Base-by-base conservation (phyloP, 2,329 filamentous ascomycete species). In the Daldinia sp. region DNA sequence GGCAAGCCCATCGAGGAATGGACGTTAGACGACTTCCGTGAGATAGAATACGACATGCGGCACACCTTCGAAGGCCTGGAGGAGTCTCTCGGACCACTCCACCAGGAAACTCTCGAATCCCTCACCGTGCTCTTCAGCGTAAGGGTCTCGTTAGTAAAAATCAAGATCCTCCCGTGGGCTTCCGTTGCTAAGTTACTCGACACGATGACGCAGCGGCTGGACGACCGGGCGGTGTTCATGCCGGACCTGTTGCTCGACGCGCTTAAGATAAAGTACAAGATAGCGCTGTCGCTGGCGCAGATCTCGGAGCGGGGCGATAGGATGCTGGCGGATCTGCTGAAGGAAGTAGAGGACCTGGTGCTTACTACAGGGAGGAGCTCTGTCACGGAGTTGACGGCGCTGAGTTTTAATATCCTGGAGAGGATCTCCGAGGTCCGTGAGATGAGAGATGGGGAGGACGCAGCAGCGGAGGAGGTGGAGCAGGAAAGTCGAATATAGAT, bases 71-170 rank as follows among this genome's bases (percentile, higher is more conserved):
- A 35, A 13, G 60, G 60, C 7, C 42, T 71, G 6, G 63, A 60
- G 26, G 26, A 53, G 12, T 23, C 30, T 0, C 28, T 64, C 0
- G 68, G 68, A 6, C 44, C 58, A 7, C 18, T 50, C 4, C 28
- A 67, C 26, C 15, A 2, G 26, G 60, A 66, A 4, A 61, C 63
- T 7, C 18, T 67, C 12, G 66, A 58, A 6, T 50, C 68, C 0
- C 46, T 66, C 10, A 6, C 37, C 3, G 12, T 64, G 33, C 26
- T 71, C 2, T 44, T 71, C 6, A 53, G 53, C 39, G 23, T 66
- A 6, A 56, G 68, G 6, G 26, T 64, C 5, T 18, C 48, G n/a
- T 15, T 63, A 1, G 18, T 59, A 4, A 42, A 57, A 23, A 35
- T 26, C 4, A 13, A 39, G 5, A 35, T 51, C 2, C 12, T 42